Evolutionary conservation across 192 early-diverging fungal genomes (phyloP), one percentile per base, ranked within the genome.

Genomic region (Podila clonocystis): DNA sequence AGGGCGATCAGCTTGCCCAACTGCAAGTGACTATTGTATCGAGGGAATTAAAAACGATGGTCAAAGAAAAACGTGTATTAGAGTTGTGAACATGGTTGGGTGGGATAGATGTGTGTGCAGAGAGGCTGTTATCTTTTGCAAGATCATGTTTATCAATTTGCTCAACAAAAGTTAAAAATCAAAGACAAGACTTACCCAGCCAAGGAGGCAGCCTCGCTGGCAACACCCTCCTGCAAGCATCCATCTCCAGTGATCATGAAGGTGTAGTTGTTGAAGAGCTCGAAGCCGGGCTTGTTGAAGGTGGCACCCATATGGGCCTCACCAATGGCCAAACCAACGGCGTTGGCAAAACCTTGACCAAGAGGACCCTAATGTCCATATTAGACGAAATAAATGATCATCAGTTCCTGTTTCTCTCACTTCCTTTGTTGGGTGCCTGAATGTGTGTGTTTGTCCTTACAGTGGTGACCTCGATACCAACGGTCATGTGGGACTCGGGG

Each of bases 171-270:
- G 50, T 50, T 17, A 33, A 36, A 50, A 36, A 59, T 63, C 19
- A 26, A 26, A 30, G 28, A 5, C 31, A 12, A 55, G 62, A 76
- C 79, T 83, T 85, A 90, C 94, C 94, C 98, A 65, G 98, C 98
- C 63, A 99, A 88, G 45, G 96, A 96, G 60, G 87, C 88, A 58
- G 98, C 94, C 87, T 99, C 98, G 38, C 93, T 89, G 29, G 93
- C 83, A 52, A 99, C 96, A 89, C 98, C 98, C 87, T 99, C 98
- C 87, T 99, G 98, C 70, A 99, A 86, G 86, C 98, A 99, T 30
- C 98, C 98, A 83, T 99, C 98, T 70, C 98, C 98, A 55, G 89
- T 82, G 72, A 99, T 94, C 57, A 89, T 87, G 65, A 91, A 98
- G 57, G 94, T 95, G 73, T 92, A 87, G 90, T 97, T 97, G 84